These are phyloP conservation scores for Colletotrichum tofieldiae DNA, from an alignment of 2,329 filamentous ascomycete species.

Conservation along the genomic window DNA sequence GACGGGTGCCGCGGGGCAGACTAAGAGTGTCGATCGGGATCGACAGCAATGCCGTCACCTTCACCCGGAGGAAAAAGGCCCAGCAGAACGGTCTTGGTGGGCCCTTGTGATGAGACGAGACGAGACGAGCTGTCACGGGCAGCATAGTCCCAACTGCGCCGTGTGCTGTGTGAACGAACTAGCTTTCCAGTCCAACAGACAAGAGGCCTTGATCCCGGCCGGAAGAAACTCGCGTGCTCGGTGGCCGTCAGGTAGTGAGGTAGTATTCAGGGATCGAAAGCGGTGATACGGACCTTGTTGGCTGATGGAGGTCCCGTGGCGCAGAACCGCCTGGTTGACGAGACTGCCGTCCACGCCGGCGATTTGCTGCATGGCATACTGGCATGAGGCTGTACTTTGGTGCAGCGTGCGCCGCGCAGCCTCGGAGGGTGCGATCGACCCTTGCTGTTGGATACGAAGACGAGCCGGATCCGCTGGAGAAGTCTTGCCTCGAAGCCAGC, in stretches of 20 bases:
- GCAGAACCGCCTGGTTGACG: not conserved
- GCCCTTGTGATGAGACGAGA: not conserved
- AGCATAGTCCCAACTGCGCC: not conserved
- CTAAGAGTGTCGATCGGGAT: conserved; percentile 35
- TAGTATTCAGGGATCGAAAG: conserved; percentile 4
- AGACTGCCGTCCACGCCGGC: not conserved
- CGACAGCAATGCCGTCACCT: conserved; percentile 35
- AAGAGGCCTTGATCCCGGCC: not conserved
- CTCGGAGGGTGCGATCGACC: not conserved
- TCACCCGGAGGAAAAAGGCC: conserved; percentile 2
- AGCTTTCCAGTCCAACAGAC: not conserved
- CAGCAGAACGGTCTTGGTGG: conserved; percentile 30
- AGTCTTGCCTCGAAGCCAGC: conserved; percentile 13
- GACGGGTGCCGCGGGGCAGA: conserved; percentile 12
- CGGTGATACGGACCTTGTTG: conserved; percentile 2
- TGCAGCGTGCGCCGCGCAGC: conserved; percentile 8
- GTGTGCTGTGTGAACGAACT: not conserved
- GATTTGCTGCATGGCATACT: not conserved
- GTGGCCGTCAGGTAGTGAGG: not conserved
- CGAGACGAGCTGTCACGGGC: not conserved
- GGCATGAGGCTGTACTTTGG: conserved; percentile 18
- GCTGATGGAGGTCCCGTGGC: not conserved
- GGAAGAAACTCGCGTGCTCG: not conserved
- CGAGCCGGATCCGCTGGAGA: conserved; percentile 22
- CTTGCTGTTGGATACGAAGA: not conserved